Conservation (phyloP, 306 rosid genomes). For the Prosopis cineraria region DNA sequence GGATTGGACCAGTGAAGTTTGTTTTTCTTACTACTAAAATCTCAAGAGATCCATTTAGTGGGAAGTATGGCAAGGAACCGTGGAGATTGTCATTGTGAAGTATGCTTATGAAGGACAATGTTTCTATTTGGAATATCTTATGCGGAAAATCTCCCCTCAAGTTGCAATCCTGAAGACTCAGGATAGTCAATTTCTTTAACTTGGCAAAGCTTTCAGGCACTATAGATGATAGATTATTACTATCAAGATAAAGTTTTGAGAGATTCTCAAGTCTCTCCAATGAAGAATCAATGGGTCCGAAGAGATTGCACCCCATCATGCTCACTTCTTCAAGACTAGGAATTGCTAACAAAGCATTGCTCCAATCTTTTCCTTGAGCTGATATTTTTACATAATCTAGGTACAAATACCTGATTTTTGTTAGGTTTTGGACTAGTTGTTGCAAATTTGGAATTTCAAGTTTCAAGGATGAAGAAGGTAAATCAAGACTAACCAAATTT, state of each 20-base stretch:
- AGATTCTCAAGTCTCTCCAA: neutral
- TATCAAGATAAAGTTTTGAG: neutral
- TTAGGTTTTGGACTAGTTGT: no score
- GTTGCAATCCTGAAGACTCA: neutral
- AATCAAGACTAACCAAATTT: conserved; percentile 27
- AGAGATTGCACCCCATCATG: no score
- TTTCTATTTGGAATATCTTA: conserved; percentile 28
- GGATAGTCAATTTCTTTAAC: no score
- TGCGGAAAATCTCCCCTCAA: conserved; percentile 26
- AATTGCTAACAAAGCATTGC: no score
- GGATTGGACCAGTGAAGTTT: conserved; percentile 37
- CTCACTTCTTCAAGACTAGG: no score
- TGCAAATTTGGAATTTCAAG: conserved; percentile 26
- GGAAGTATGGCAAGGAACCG: conserved; percentile 39
- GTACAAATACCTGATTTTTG: neutral
- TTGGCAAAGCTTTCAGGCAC: no score
- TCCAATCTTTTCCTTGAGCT: conserved; percentile 22
- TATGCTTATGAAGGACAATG: conserved; percentile 25
- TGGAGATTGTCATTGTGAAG: neutral
- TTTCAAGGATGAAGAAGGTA: neutral
- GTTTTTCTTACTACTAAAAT: neutral
- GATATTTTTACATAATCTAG: conserved; percentile 43
- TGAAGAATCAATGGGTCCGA: no score
- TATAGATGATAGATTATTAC: conserved; percentile 6
- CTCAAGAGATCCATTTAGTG: conserved; percentile 10